Percentiles rank a stretch among this genome's conserved stretches.
These are phyloP conservation scores for Dryas integrifolia DNA, from an alignment of 331 rosid genomes.

Conservation along the genomic window DNA sequence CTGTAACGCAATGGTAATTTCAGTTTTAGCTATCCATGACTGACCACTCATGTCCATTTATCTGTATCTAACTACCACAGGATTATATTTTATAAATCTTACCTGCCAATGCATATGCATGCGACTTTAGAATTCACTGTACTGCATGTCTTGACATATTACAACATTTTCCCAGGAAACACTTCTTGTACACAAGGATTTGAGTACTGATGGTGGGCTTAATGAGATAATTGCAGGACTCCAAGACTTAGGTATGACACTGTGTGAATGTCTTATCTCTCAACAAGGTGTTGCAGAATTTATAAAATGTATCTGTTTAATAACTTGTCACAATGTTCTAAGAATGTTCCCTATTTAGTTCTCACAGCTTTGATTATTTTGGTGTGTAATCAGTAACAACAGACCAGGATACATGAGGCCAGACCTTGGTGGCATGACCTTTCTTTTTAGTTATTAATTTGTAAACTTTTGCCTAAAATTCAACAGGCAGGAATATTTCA, in stretches of 20 bases:
- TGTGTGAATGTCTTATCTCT: neutral
- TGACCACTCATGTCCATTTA: slow-evolving; percentile 1
- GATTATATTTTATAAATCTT: neutral
- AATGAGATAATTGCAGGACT: slow-evolving; percentile 55
- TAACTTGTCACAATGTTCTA: neutral
- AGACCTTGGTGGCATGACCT: neutral
- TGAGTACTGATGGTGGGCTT: slow-evolving; percentile 49
- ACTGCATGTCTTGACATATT: slow-evolving; percentile 8
- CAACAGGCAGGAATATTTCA: neutral
- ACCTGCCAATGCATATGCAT: neutral
- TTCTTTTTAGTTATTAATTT: neutral
- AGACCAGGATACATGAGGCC: neutral
- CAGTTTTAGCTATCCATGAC: slow-evolving; percentile 11
- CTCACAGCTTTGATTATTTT: neutral
- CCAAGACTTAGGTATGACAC: slow-evolving; percentile 52
- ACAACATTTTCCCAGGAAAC: slow-evolving; percentile 61
- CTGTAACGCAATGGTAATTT: slow-evolving; percentile 70
- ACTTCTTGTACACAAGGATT: slow-evolving; percentile 78
- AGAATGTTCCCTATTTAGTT: neutral
- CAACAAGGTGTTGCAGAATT: neutral
- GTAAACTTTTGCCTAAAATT: neutral
- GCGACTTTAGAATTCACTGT: neutral
- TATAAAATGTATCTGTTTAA: neutral
- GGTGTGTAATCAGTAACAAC: neutral
- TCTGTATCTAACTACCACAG: neutral